Conservation (phyloP, 495 filamentous ascomycete species). For the Annulohypoxylon bovei region DNA sequence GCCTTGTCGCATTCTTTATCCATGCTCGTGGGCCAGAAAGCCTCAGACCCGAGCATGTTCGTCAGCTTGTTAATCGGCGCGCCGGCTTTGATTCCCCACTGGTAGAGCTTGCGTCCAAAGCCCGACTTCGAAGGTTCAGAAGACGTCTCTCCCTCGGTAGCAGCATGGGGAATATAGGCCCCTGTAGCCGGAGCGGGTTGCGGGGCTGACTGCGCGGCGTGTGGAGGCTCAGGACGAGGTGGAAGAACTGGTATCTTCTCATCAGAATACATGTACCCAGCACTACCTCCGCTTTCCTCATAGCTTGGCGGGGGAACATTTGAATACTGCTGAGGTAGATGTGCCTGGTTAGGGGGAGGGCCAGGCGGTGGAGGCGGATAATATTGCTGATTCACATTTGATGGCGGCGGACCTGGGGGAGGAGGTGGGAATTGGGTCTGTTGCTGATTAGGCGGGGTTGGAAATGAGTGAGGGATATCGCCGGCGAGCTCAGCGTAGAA, state of each 20-base stretch:
- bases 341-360: conserved; percentile 16
- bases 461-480: conserved; percentile 19
- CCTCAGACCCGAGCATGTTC: conserved; percentile 78
- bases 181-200: conserved; percentile 23
- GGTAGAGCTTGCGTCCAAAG: conserved; percentile 42
- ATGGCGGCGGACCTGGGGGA: conserved; percentile 26
- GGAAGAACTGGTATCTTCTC: conserved; percentile 30
- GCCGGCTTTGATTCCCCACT: conserved; percentile 52
- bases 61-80: conserved; percentile 78
- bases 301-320: conserved; percentile 29
- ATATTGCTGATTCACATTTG: conserved; percentile 20
- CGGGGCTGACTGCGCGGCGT: conserved; percentile 6
- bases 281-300: not conserved
- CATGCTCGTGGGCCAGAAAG: conserved; percentile 82
- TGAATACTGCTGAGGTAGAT: not conserved
- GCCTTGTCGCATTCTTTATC: conserved; percentile 87
- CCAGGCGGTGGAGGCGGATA: conserved; percentile 30
- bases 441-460: conserved; percentile 10
- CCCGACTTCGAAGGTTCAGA: conserved; percentile 29
- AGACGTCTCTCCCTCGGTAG: not conserved
- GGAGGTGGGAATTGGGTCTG: conserved; percentile 21
- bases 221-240: conserved; percentile 18
- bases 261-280: conserved; percentile 17
- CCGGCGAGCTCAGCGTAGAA: conserved; percentile 27
- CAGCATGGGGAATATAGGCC: not conserved